phyloP scores from a whole-genome alignment of 352 stramenopile genomes.

The Peronospora farinosa region DNA sequence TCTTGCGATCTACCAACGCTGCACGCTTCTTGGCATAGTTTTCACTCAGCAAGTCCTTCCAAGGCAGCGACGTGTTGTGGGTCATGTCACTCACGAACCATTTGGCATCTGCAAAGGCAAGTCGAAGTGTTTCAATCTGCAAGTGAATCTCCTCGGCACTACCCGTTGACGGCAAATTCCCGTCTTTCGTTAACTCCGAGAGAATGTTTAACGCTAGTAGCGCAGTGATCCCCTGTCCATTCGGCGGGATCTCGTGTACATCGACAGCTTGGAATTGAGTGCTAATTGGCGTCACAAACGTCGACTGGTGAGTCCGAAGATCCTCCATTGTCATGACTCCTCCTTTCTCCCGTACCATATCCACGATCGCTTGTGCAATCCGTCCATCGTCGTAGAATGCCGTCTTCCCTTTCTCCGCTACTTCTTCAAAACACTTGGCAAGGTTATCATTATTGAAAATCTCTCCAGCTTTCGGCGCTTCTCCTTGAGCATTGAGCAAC shows the following conservation, averaged over 20 bases:
- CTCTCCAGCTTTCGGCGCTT: conserved; percentile 55
- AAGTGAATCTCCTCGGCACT: conserved; percentile 82
- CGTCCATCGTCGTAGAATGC: conserved; percentile 79
- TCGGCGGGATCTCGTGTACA: conserved; percentile 93
- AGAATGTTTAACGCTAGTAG: conserved; percentile 93
- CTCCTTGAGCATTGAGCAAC: conserved; percentile 44
- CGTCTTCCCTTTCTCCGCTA: conserved; percentile 82
- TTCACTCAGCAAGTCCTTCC: conserved; percentile 73
- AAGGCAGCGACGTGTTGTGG: conserved; percentile 42
- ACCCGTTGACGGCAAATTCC: conserved; percentile 32
- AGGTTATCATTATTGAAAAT: conserved; percentile 87
- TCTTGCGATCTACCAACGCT: conserved; percentile 33
- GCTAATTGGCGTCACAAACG: conserved; percentile 89
- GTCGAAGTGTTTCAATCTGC: conserved; percentile 88
- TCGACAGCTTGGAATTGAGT: conserved; percentile 80
- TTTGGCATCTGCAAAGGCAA: conserved; percentile 91
- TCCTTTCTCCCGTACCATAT: conserved; percentile 55
- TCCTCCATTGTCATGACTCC: conserved; percentile 82
- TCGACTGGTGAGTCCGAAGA: conserved; percentile 76
- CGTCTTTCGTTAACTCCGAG: conserved; percentile 44
- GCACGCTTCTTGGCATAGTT: conserved; percentile 59
- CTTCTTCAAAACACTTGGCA: conserved; percentile 72
- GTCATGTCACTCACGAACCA: conserved; percentile 81
- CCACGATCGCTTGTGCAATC: conserved; percentile 86
- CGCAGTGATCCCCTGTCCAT: conserved; percentile 94